Base-by-base conservation (phyloP, 768 basidiomycete species). In the Amanita inopinata region DNA sequence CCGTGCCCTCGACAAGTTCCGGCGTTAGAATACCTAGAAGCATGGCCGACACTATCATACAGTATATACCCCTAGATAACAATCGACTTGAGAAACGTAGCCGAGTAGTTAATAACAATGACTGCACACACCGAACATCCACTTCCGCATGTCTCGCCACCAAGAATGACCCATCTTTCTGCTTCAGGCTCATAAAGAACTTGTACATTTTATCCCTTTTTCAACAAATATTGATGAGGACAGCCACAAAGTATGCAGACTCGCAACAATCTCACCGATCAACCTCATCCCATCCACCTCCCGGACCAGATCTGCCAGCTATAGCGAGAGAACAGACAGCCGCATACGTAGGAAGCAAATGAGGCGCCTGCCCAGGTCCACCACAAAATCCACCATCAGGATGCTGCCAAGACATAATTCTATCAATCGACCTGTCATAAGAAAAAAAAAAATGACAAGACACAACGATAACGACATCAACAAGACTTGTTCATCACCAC, bases 101-200 rank as follows among this genome's bases (percentile, higher is more conserved):
- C 6, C 32, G 0, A 12, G 40, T 19, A 6, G 14, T n/a, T 40
- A 1, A 8, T n/a, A 2, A 31, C 20, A 31, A 17, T 30, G 38
- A 35, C 12, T 6, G n/a, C n/a, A 61, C 71, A 43, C 50, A 90
- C 88, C 93, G 78, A 38, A 96, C 90, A 55, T 99, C 96, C 10
- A 98, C 83, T 59, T 99, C 96, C 10, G 80, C 88, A 41, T 89
- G 76, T 33, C 78, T 69, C 11, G 88, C 77, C 7, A 98, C 96
- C 14, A 85, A 70, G 60, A 97, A 98, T 0, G 91, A 91, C 0
- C 96, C 96, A 55, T 98, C 93, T 1, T 79, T 71, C 53, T 90
- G 83, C 58, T 99, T 99, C 48, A 97, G 61, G 0, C 84, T 80
- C 77, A 94, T 76, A 63, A 96, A 92, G 62, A 90, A 96, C 3